Conservation (phyloP, 495 filamentous ascomycete species). For the Aspergillus heteromorphus region DNA sequence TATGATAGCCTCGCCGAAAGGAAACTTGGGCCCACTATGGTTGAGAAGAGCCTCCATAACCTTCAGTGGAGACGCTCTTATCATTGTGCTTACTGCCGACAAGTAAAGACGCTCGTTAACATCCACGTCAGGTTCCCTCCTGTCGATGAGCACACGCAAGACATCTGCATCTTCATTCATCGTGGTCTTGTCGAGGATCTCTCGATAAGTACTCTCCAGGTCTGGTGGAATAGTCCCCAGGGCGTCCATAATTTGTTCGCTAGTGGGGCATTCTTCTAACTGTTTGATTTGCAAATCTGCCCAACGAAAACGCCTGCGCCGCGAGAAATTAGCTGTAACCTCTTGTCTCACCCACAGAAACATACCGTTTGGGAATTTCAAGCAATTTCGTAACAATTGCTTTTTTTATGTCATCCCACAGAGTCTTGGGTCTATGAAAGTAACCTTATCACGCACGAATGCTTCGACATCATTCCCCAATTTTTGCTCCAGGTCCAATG, state of each 20-base stretch:
- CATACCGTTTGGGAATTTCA: slow-evolving; percentile 6
- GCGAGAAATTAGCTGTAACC: neutral
- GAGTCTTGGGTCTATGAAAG: neutral
- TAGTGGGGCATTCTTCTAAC: neutral
- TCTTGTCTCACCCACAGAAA: neutral
- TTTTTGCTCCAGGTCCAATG: neutral
- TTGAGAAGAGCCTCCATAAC: neutral
- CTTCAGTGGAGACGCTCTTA: neutral
- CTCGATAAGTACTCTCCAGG: slow-evolving; percentile 1
- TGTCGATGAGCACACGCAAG: neutral
- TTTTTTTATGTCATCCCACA: neutral
- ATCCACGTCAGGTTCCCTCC: neutral
- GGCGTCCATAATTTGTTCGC: neutral
- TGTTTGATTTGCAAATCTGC: slow-evolving; percentile 10
- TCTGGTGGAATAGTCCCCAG: neutral
- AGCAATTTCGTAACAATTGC: slow-evolving; percentile 1
- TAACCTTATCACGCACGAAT: neutral
- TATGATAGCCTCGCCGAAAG: neutral
- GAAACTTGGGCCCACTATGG: neutral
- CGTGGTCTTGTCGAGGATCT: neutral
- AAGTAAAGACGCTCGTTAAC: neutral
- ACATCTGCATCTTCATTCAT: neutral
- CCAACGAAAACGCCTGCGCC: slow-evolving; percentile 14
- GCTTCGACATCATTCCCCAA: slow-evolving; percentile 6
- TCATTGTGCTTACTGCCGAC: neutral